phyloP scores from a whole-genome alignment of 352 stramenopile species.

The Blastocystis sp. region DNA sequence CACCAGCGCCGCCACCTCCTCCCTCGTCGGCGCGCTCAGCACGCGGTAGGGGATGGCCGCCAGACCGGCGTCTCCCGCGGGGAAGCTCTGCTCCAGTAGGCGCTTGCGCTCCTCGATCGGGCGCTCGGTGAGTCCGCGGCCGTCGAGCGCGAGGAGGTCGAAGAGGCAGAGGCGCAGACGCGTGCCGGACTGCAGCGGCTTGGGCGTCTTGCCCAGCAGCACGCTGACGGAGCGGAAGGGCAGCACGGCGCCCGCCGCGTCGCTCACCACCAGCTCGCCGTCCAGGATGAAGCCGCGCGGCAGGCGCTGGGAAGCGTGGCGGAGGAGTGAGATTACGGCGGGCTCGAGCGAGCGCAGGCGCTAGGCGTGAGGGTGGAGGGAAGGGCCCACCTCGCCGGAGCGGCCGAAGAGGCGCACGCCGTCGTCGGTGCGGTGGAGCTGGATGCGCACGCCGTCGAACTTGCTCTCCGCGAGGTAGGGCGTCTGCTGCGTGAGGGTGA shows the following conservation, averaged over 20 bases:
- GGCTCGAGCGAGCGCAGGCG: slow-evolving; percentile 41
- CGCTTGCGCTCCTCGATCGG: slow-evolving; percentile 9
- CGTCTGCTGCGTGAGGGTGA: background rate
- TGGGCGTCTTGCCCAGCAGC: slow-evolving; percentile 26
- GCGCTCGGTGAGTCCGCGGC: background rate
- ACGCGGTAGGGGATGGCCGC: too few species aligned
- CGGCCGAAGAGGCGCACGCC: slow-evolving; percentile 14
- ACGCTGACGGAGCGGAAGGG: slow-evolving; percentile 32
- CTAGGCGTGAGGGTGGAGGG: background rate
- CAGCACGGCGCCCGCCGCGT: background rate
- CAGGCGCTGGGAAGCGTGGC: background rate
- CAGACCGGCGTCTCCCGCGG: background rate
- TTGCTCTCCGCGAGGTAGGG: slow-evolving; percentile 13
- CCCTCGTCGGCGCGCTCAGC: too few species aligned
- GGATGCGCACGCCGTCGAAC: slow-evolving; percentile 50
- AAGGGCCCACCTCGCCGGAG: slow-evolving; percentile 24
- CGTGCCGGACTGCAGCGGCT: background rate
- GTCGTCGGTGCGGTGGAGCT: background rate
- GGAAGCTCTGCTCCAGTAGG: background rate
- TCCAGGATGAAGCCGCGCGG: slow-evolving; percentile 36
- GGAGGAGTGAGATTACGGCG: background rate
- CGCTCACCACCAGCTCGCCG: slow-evolving; percentile 27
- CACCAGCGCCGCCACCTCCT: background rate
- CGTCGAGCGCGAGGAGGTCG: slow-evolving; percentile 12
- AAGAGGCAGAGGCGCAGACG: slow-evolving; percentile 20